Conservation (phyloP, 768 basidiomycete genomes). For the Imleria badia region DNA sequence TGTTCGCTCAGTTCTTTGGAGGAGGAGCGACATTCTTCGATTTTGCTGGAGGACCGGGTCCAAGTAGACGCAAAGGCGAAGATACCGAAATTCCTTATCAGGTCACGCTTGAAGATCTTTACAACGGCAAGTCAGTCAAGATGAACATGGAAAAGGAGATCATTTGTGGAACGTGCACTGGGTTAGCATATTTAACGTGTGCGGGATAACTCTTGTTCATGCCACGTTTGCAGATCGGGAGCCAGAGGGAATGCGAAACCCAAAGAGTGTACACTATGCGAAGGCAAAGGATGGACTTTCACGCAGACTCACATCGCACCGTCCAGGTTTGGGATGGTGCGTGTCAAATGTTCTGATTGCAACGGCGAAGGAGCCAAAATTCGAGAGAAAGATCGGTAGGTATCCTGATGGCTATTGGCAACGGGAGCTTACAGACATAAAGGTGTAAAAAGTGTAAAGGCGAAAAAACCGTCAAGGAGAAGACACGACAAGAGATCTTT, state of each 20-base stretch:
- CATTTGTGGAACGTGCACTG: constrained; percentile 77
- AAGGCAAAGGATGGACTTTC: constrained; percentile 78
- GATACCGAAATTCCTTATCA: constrained; percentile 78
- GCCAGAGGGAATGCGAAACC: constrained; percentile 83
- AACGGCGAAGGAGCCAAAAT: constrained; percentile 67
- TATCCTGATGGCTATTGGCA: neutral
- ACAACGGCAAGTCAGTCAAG: constrained; percentile 85
- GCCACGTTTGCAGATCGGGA: constrained; percentile 58
- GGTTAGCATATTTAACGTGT: constrained; percentile 43
- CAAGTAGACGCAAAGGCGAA: constrained; percentile 57
- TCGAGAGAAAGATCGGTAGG: constrained; percentile 81
- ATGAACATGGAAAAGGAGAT: constrained; percentile 88
- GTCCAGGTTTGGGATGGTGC: constrained; percentile 48
- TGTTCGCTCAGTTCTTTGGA: constrained; percentile 76
- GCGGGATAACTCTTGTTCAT: neutral
- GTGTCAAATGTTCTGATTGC: constrained; percentile 67
- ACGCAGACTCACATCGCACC: constrained; percentile 54
- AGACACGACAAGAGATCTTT: constrained; percentile 83
- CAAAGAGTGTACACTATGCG: constrained; percentile 76
- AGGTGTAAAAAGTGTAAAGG: constrained; percentile 98
- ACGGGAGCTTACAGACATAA: constrained; percentile 5
- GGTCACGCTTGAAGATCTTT: constrained; percentile 89
- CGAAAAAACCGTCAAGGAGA: constrained; percentile 77
- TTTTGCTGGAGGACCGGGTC: constrained; percentile 54
- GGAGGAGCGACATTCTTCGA: constrained; percentile 60